Evolutionary conservation across 108 stramenopile species (phyloP).

Genomic region (Epithemia pelagica): DNA sequence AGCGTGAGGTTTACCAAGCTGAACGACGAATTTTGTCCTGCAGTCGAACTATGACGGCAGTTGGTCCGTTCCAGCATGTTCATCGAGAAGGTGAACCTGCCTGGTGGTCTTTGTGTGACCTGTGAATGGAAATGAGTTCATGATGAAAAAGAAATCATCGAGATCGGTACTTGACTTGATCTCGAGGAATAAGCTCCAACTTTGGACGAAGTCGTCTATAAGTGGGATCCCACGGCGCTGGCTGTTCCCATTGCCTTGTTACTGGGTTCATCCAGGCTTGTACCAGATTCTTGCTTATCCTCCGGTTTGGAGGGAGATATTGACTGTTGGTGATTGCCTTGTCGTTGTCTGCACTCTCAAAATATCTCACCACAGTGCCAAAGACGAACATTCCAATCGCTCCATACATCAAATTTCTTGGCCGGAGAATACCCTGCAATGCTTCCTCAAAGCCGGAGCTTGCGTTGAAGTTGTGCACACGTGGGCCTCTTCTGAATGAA

Average conservation of each 20-base stretch:
- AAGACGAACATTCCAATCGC: background rate
- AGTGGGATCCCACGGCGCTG: conserved; percentile 73
- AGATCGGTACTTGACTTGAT: conserved; percentile 39
- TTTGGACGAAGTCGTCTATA: conserved; percentile 56
- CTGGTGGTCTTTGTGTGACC: too few relatives aligned
- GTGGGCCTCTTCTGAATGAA: too few relatives aligned
- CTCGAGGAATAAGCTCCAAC: conserved; percentile 57
- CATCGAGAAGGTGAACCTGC: too few relatives aligned
- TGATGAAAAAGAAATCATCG: too few relatives aligned
- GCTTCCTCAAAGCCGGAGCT: background rate
- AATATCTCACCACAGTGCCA: background rate
- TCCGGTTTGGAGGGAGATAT: conserved; percentile 7
- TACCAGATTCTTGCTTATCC: conserved; percentile 30
- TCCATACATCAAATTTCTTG: conserved; percentile 21
- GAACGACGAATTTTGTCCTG: too few relatives aligned
- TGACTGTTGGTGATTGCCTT: background rate
- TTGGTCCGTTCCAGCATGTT: too few relatives aligned
- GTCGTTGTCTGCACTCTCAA: background rate
- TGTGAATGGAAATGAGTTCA: too few relatives aligned
- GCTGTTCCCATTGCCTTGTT: conserved; percentile 67
- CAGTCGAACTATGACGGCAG: too few relatives aligned
- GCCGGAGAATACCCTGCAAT: conserved; percentile 13
- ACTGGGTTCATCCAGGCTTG: conserved; percentile 79
- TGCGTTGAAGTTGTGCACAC: too few relatives aligned
- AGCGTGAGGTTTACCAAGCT: too few relatives aligned